phyloP scores from a whole-genome alignment of 2,329 filamentous ascomycete genomes.

The Neonectria neomacrospora region DNA sequence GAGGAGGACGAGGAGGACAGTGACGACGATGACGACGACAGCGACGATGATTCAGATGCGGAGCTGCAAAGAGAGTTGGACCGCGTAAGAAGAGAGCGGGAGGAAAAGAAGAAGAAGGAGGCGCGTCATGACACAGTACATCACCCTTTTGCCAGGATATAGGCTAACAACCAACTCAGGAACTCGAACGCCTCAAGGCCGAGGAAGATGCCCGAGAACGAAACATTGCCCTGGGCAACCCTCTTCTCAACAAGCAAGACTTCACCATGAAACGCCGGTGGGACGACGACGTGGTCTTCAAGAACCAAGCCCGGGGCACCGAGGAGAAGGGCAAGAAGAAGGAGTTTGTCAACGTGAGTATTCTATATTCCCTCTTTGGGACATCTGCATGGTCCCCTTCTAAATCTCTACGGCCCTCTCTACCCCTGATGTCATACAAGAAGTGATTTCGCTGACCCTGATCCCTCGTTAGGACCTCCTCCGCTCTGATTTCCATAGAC shows the following conservation, averaged over 20 bases:
- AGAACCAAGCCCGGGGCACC: slow-evolving; percentile 95
- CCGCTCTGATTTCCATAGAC: slow-evolving; percentile 95
- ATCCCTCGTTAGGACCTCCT: slow-evolving; percentile 73
- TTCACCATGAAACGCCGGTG: slow-evolving; percentile 93
- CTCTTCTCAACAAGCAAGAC: slow-evolving; percentile 86
- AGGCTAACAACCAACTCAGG: slow-evolving; percentile 57
- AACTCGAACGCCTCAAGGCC: slow-evolving; percentile 80
- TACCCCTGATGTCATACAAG: neutral
- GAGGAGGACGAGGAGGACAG: slow-evolving; percentile 69
- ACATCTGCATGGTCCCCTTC: slow-evolving; percentile 7
- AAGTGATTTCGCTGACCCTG: slow-evolving; percentile 41
- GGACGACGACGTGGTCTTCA: slow-evolving; percentile 99
- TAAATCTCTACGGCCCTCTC: slow-evolving; percentile 8
- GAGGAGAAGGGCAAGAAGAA: slow-evolving; percentile 89
- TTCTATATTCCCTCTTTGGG: slow-evolving; percentile 8
- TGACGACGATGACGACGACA: slow-evolving; percentile 58
- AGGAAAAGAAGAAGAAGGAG: slow-evolving; percentile 56
- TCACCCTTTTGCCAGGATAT: too few relatives aligned
- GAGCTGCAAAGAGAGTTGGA: slow-evolving; percentile 93
- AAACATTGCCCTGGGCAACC: slow-evolving; percentile 93
- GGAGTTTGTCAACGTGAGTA: slow-evolving; percentile 93
- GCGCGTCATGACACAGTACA: slow-evolving; percentile 27
- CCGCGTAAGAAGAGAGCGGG: slow-evolving; percentile 85
- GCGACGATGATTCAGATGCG: slow-evolving; percentile 70
- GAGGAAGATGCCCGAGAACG: slow-evolving; percentile 87